Evolutionary conservation across 2,329 filamentous ascomycete genomes (phyloP).

Genomic region (Xylariaceae sp.): DNA sequence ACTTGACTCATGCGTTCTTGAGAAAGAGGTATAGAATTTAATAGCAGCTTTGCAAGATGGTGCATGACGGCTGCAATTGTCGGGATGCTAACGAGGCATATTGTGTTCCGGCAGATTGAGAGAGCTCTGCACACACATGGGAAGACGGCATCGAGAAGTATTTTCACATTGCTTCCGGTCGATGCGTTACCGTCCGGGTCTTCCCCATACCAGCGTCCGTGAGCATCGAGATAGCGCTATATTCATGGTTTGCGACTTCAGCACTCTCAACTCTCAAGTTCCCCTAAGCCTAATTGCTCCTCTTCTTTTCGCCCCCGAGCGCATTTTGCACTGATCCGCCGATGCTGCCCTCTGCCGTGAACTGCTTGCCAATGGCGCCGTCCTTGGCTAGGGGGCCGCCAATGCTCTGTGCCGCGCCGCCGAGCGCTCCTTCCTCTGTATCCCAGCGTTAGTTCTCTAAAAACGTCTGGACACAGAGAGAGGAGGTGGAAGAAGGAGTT

Average conservation of each 20-base stretch:
- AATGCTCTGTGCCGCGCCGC: constrained; percentile 40
- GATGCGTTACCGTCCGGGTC: no score
- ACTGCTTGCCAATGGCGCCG: constrained; percentile 47
- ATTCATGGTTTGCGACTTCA: no score
- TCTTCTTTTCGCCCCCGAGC: constrained; percentile 31
- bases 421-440: constrained; percentile 39
- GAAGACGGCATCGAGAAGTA: no score
- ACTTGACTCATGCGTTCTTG: no score
- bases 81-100: no score
- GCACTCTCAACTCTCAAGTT: neutral
- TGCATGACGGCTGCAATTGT: no score
- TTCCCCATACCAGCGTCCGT: no score
- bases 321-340: constrained; percentile 44
- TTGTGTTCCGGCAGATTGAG: no score
- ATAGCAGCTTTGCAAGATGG: no score
- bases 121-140: neutral
- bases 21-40: no score
- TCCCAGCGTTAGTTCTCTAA: constrained; percentile 1
- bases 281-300: constrained; percentile 17
- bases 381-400: constrained; percentile 44
- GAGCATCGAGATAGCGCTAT: no score
- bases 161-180: no score
- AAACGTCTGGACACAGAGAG: neutral
- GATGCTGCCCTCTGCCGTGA: constrained; percentile 44
- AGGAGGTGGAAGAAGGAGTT: neutral